Evolutionary conservation across 2,329 filamentous ascomycete genomes (phyloP), one percentile per base, ranked within the genome.

Genomic region (Botryotinia narcissicola): DNA sequence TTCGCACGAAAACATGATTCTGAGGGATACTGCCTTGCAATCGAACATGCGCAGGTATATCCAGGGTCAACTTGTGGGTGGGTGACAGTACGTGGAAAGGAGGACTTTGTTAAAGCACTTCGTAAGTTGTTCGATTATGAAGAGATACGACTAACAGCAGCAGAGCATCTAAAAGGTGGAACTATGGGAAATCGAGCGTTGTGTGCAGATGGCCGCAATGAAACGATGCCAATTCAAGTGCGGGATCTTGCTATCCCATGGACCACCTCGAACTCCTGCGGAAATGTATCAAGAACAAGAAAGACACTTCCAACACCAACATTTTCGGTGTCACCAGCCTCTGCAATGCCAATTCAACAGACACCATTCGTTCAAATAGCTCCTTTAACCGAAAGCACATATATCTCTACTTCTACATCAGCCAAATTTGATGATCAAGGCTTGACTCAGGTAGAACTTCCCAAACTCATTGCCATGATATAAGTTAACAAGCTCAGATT

Each of bases 1-100:
- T 78, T 78, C 62, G 71, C 77, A 16, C 67, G 77, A 46, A 75
- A 77, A 63, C 64, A 61, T 57, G 70, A 76, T 25, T 29, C 54
- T 40, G 69, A 76, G 73, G 76, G 75, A 6, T 71, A 73, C 8
- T 72, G 54, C 22, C 70, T 78, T 59, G 73, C 76, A n/a, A 73
- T 80, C 9, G 76, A 79, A 51, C 76, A 79, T 73, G 78, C 75
- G 0, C 44, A 75, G 63, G 75, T 80, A 12, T 78, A 76, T 63
- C 72, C 73, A 10, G 61, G 72, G 25, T 70, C 74, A 2, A 76
- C 75, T 16, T 70, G 76, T 72, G 78, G 77, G 1, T 79, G 79
- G 79, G 73, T 78, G 9, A 70, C 75, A 46, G 59, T 78, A 25
- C 74, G 74, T 46, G 76, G 77, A 40, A 76, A 74, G 37, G 67